A percentile compares a stretch with the other conserved stretches of the same genome.
These are phyloP conservation scores for Syzygium malaccense DNA, from an alignment of 441 rosid species.

Conservation along the genomic window DNA sequence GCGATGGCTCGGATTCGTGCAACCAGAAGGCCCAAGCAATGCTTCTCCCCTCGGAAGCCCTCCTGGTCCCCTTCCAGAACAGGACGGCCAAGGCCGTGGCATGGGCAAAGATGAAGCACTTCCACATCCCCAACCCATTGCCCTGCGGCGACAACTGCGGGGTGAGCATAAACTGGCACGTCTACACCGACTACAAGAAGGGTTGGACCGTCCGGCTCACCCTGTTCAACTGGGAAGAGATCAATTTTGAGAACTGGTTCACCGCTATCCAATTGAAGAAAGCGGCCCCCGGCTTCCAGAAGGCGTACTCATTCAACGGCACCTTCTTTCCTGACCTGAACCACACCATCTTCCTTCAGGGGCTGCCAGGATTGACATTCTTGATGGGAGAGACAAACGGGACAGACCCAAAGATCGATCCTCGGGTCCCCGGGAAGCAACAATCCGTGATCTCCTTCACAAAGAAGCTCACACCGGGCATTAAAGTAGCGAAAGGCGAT, in stretches of 20 bases:
- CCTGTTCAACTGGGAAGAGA: constrained; percentile 22
- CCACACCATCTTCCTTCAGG: constrained; percentile 27
- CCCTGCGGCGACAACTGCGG: constrained; percentile 30
- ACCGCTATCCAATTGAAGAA: constrained; percentile 21
- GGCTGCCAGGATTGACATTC: constrained; percentile 13
- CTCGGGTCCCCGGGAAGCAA: constrained; percentile 24
- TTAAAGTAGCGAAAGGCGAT: constrained; percentile 16
- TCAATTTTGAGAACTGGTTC: constrained; percentile 25
- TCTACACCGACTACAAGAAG: constrained; percentile 12
- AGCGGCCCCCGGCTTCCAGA: constrained; percentile 12
- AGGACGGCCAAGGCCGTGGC: constrained; percentile 22
- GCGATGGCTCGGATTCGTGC: not conserved
- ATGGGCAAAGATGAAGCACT: constrained; percentile 22
- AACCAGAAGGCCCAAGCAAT: constrained; percentile 8
- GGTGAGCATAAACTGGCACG: constrained; percentile 26
- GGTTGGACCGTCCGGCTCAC: constrained; percentile 31
- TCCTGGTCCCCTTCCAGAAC: constrained; percentile 23
- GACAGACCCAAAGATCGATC: constrained; percentile 4
- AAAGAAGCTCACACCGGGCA: constrained; percentile 8
- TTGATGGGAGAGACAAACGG: constrained; percentile 17
- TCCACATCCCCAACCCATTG: constrained; percentile 14
- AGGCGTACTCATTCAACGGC: constrained; percentile 25
- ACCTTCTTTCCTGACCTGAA: constrained; percentile 10
- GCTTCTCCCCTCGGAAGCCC: constrained; percentile 26
- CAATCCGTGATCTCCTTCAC: constrained; percentile 26